Evolutionary conservation across 2,329 filamentous ascomycete species (phyloP).

Genomic region (Epichloe aotearoae): DNA sequence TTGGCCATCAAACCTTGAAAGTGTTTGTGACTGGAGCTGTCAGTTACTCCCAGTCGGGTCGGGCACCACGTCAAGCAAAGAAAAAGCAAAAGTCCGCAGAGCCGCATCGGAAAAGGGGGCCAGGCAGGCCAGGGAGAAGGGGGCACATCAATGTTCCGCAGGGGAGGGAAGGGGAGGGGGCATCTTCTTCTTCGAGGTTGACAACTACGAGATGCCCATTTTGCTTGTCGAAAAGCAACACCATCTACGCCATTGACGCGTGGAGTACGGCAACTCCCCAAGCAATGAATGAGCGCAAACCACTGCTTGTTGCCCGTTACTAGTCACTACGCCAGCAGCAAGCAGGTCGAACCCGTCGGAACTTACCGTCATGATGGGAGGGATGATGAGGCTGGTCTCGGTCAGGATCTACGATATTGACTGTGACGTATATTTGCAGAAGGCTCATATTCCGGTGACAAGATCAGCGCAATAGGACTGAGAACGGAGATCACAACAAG

Average conservation of each 20-base stretch:
- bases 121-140: background rate
- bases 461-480: background rate
- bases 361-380: too few relatives aligned
- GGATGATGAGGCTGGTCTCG: background rate
- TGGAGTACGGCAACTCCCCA: background rate
- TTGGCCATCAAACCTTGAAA: background rate
- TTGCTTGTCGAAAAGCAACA: background rate
- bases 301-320: too few relatives aligned
- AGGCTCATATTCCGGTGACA: background rate
- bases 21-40: background rate
- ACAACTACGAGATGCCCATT: background rate
- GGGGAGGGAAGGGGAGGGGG: too few relatives aligned
- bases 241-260: background rate
- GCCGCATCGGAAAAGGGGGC: constrained; percentile 1
- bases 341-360: too few relatives aligned
- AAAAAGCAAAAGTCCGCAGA: constrained; percentile 1
- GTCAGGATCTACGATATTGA: background rate
- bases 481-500: too few relatives aligned
- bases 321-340: too few relatives aligned
- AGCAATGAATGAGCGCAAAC: background rate
- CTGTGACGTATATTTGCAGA: background rate
- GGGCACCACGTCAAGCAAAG: too few relatives aligned
- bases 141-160: background rate
- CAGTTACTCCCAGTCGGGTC: background rate
- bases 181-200: background rate